Evolutionary conservation across 2,329 filamentous ascomycete species (phyloP), one percentile per base, ranked within the genome.

Genomic region (Dactylonectria macrodidyma): DNA sequence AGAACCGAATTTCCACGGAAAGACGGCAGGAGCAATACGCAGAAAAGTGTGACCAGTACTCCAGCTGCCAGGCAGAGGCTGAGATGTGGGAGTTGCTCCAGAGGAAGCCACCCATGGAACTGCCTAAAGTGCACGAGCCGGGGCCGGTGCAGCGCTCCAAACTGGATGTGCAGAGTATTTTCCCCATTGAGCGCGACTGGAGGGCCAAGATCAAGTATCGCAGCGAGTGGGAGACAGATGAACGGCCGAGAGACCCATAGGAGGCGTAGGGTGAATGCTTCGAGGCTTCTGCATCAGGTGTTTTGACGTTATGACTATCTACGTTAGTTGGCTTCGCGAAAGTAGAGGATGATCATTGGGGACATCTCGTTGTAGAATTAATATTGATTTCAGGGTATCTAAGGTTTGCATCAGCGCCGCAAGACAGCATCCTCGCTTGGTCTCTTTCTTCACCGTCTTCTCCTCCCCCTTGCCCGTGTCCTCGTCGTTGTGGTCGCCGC

Each of bases 31-130:
- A 88, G 68, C 77, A 73, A 12, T 79, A 83, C 44, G 85, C 86
- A 0, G 84, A 86, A 30, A 72, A 77, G 3, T 67, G 78, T 14
- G 86, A 88, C 67, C 77, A 78, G 16, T 77, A 78, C 46, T 79
- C 78, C 2, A 83, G 81, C 60, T 78, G 79, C 50, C 71, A 77
- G 26, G 85, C 84, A 36, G 86, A 88, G 71, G 67, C 72, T 30
- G 75, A 79, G 52, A 77, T 88, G 78, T 88, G 86, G 86, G 72
- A 76, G 10, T 65, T 87, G 16, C 67, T 88, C 22, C 81, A 81
- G 47, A 78, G 76, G 72, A 74, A 78, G 36, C 82, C 83, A 2
- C 82, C 81, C 0, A 75, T 75, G 65, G 78, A 78, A 30, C 48
- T 80, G 54, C 75, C 77, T 8, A 81, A 76, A 70, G 67, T 74